These are phyloP conservation scores for Solanum neorickii DNA, from an alignment of 257 asterid genomes.

Conservation along the genomic window DNA sequence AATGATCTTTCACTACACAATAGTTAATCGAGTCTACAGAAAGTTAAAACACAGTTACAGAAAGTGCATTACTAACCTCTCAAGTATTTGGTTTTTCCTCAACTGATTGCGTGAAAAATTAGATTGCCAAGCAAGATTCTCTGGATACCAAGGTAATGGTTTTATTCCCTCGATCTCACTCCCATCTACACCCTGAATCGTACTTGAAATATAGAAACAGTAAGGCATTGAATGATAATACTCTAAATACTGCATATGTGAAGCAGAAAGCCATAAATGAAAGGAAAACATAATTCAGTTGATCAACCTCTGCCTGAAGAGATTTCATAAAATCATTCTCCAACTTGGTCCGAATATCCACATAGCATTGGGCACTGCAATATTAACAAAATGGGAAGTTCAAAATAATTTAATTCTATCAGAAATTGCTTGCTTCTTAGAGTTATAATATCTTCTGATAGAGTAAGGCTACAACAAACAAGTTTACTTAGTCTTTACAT, in stretches of 20 bases:
- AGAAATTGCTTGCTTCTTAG: not conserved
- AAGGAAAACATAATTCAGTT: not conserved
- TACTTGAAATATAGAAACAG: not conserved
- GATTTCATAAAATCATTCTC: slow-evolving; percentile 78
- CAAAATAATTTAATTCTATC: not conserved
- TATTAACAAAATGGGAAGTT: not conserved
- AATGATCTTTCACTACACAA: not conserved
- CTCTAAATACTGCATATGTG: not conserved
- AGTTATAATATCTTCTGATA: not conserved
- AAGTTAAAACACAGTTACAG: not conserved
- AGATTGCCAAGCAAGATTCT: slow-evolving; percentile 97
- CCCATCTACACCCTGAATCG: slow-evolving; percentile 60
- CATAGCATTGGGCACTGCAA: slow-evolving; percentile 78
- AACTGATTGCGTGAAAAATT: slow-evolving; percentile 83
- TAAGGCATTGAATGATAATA: not conserved
- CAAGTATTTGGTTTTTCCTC: slow-evolving; percentile 84
- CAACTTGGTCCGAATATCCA: slow-evolving; percentile 58
- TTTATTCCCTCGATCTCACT: slow-evolving; percentile 60
- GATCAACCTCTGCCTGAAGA: slow-evolving; percentile 75
- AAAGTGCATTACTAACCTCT: slow-evolving; percentile 41
- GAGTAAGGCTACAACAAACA: not conserved
- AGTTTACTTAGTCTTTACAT: not conserved
- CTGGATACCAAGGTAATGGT: slow-evolving; percentile 94
- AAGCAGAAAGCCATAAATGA: not conserved
- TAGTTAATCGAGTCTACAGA: not conserved